phyloP scores from a whole-genome alignment of 345 rosid genomes.

The Hibiscus mutabilis region DNA sequence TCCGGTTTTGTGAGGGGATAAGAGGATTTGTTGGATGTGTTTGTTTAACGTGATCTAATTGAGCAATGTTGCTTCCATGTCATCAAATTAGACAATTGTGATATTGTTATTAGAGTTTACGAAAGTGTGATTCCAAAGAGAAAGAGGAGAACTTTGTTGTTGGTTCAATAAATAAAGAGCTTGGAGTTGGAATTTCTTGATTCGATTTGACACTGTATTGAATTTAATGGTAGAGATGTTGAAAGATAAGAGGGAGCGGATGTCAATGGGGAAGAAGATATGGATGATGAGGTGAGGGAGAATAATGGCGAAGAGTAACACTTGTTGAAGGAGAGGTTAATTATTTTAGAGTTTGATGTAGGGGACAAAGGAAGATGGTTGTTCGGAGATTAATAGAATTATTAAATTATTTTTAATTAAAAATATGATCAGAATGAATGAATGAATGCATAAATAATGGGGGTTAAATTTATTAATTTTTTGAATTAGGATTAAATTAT shows the following conservation, averaged over 20 bases:
- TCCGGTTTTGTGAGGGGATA: conserved; percentile 47
- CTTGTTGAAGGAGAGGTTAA: conserved; percentile 24
- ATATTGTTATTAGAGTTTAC: conserved; percentile 6
- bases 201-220: conserved; percentile 31
- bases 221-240: conserved; percentile 22
- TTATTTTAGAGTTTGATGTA: no score
- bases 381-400: no score
- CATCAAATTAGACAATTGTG: conserved; percentile 17
- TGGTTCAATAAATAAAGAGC: conserved; percentile 58
- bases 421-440: no score
- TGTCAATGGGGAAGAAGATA: conserved; percentile 37
- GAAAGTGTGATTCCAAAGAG: conserved; percentile 44
- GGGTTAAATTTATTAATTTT: no score
- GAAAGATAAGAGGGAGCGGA: conserved; percentile 38
- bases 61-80: conserved; percentile 40
- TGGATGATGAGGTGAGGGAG: conserved; percentile 37
- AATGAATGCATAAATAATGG: no score
- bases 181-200: conserved; percentile 66
- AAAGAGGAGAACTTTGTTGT: conserved; percentile 46
- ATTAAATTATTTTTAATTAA: no score
- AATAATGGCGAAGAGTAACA: conserved; percentile 42
- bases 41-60: conserved; percentile 60
- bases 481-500: no score
- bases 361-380: no score
- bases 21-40: conserved; percentile 54